These are phyloP conservation scores for Fusarium sp. DNA, from an alignment of 2,329 filamentous ascomycete species.

Conservation along the genomic window DNA sequence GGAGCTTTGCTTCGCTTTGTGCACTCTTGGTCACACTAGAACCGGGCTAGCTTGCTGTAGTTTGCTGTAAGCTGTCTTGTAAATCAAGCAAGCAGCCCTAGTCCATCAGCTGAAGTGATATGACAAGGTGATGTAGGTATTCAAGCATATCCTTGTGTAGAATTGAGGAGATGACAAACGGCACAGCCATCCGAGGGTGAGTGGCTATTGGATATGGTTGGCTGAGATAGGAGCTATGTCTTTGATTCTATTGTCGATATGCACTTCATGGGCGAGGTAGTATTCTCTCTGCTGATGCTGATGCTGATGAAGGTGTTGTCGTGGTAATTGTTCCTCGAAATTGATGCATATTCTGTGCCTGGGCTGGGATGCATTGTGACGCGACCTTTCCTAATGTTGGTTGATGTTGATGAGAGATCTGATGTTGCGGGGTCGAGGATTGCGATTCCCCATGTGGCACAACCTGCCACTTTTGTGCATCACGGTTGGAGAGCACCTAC, in stretches of 20 bases:
- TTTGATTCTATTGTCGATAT: constrained; percentile 7
- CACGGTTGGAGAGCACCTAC: constrained; percentile 8
- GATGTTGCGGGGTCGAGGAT: constrained; percentile 18
- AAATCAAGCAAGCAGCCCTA: constrained; percentile 21
- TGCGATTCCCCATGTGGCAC: constrained; percentile 22
- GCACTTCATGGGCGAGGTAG: constrained; percentile 2
- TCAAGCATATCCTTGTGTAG: constrained; percentile 22
- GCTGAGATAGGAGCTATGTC: constrained; percentile 6
- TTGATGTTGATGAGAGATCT: constrained; percentile 23
- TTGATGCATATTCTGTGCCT: constrained; percentile 21
- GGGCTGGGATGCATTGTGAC: constrained; percentile 34
- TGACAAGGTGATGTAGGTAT: constrained; percentile 3
- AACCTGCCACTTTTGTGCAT: constrained; percentile 9
- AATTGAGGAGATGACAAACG: constrained; percentile 32
- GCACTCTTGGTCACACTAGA: constrained; percentile 43
- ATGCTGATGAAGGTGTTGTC: constrained; percentile 9
- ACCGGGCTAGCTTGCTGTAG: constrained; percentile 32
- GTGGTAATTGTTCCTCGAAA: constrained; percentile 8
- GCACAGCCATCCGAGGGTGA: constrained; percentile 32
- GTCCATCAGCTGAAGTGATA: constrained; percentile 35
- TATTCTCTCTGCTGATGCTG: constrained; percentile 3
- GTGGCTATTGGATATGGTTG: constrained; percentile 35
- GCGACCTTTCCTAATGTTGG: not conserved
- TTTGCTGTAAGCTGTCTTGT: constrained; percentile 30
- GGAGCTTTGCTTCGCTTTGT: constrained; percentile 31